Evolutionary conservation across 129 eudicot species (phyloP).

Genomic region (Deinandra increscens): DNA sequence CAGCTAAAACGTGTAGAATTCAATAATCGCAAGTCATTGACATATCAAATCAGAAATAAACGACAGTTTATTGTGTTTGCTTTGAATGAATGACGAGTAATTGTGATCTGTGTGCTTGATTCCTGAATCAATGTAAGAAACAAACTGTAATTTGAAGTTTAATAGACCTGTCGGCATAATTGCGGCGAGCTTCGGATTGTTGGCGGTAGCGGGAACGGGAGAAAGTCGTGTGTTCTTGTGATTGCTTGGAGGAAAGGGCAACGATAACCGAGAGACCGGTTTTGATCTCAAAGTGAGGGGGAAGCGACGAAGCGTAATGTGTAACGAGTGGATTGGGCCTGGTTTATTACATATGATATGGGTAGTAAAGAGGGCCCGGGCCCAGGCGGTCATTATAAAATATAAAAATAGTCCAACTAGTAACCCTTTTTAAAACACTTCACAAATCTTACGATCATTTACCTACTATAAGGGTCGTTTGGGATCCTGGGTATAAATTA

Average conservation of each 20-base stretch:
- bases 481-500: too few species aligned
- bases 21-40: background rate
- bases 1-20: background rate
- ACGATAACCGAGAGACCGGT: constrained; percentile 28
- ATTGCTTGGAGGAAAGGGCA: constrained; percentile 60
- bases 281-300: background rate
- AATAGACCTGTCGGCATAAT: constrained; percentile 56
- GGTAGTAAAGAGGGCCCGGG: too few species aligned
- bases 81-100: background rate
- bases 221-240: constrained; percentile 10
- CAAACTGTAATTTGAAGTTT: constrained; percentile 1
- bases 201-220: constrained; percentile 6
- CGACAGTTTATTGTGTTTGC: background rate
- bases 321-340: background rate
- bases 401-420: too few species aligned
- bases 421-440: too few species aligned
- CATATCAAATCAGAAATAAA: background rate
- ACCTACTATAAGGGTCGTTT: too few species aligned
- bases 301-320: background rate
- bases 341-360: too few species aligned
- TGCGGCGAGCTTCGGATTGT: constrained; percentile 19
- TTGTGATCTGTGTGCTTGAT: background rate
- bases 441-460: too few species aligned
- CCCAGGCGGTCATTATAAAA: too few species aligned
- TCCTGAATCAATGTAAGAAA: constrained; percentile 18